These are phyloP conservation scores for Russula sp. DNA, from an alignment of 768 basidiomycete genomes.

Conservation along the genomic window DNA sequence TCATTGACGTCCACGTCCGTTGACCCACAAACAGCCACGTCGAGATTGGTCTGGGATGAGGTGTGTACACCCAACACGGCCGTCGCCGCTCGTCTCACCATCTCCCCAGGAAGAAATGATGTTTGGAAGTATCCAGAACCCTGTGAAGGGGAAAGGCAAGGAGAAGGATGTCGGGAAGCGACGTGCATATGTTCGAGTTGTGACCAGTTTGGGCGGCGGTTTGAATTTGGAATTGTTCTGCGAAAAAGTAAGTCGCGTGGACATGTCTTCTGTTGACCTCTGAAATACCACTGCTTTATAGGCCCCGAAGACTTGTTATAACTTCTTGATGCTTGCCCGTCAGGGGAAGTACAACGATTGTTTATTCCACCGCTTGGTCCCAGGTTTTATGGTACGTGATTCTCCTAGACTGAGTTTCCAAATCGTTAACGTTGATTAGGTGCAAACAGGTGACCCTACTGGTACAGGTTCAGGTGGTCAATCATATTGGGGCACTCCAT, in stretches of 20 bases:
- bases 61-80: constrained; percentile 32
- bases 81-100: not conserved
- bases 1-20: constrained; percentile 91
- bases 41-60: constrained; percentile 94
- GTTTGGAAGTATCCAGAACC: constrained; percentile 89
- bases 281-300: constrained; percentile 28
- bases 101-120: constrained; percentile 79
- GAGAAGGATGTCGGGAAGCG: constrained; percentile 90
- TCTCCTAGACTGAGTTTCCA: constrained; percentile 5
- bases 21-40: constrained; percentile 62
- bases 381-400: constrained; percentile 81
- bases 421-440: constrained; percentile 38
- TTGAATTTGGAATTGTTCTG: constrained; percentile 82
- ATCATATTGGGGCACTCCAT: constrained; percentile 92
- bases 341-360: constrained; percentile 87
- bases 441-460: constrained; percentile 97
- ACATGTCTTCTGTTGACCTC: constrained; percentile 3
- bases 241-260: constrained; percentile 56
- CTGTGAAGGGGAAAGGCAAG: constrained; percentile 79
- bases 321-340: constrained; percentile 90
- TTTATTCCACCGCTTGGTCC: constrained; percentile 88
- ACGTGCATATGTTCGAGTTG: constrained; percentile 92
- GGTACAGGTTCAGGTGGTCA: constrained; percentile 93
- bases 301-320: constrained; percentile 99
- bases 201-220: constrained; percentile 85